Evolutionary conservation across 2,329 filamentous ascomycete genomes (phyloP).

Genomic region (Ascochyta fabae): DNA sequence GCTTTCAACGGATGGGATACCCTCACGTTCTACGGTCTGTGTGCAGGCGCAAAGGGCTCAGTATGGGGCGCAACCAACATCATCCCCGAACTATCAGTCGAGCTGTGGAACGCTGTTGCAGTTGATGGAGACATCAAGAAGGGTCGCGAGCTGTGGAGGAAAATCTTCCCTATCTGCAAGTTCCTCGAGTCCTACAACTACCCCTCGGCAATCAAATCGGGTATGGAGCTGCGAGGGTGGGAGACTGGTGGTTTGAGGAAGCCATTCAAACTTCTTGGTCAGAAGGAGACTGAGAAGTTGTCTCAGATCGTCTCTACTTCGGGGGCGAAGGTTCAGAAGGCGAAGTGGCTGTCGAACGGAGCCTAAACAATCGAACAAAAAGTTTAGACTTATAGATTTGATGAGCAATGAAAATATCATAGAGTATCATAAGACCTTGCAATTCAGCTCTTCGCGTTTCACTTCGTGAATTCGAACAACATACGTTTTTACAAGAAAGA

Average conservation of each 20-base stretch:
- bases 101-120: constrained; percentile 57
- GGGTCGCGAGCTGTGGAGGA: constrained; percentile 57
- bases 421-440: too few species aligned
- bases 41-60: constrained; percentile 57
- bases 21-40: constrained; percentile 60
- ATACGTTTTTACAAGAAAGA: too few species aligned
- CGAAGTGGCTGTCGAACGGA: constrained; percentile 9
- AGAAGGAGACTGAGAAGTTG: constrained; percentile 12
- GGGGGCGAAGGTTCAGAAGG: constrained; percentile 3
- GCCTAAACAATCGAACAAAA: not conserved
- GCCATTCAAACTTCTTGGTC: constrained; percentile 53
- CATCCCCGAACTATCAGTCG: constrained; percentile 57
- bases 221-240: constrained; percentile 56
- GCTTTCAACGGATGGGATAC: constrained; percentile 63
- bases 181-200: constrained; percentile 59
- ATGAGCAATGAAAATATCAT: not conserved
- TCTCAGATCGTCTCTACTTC: constrained; percentile 7
- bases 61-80: constrained; percentile 61
- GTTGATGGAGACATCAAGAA: constrained; percentile 52
- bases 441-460: too few species aligned
- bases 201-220: constrained; percentile 57
- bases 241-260: constrained; percentile 58
- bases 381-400: not conserved
- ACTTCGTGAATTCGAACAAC: too few species aligned
- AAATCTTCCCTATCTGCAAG: constrained; percentile 59